Evolutionary conservation across 176 grass and related monocot genomes (phyloP), one percentile per base, ranked within the genome.

Genomic region (bread wheat (Triticum aestivum)): DNA sequence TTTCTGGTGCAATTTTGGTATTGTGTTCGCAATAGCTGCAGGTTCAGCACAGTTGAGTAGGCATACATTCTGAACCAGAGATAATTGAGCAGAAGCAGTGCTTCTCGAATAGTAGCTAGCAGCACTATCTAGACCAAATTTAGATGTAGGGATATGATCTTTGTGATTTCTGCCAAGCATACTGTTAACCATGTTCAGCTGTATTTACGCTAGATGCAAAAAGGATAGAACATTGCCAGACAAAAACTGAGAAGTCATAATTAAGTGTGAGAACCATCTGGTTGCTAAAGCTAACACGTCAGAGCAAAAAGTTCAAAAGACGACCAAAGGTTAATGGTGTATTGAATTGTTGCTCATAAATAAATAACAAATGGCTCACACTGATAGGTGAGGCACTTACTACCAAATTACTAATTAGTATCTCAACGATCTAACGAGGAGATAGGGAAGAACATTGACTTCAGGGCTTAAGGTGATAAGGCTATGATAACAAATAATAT

Each of bases 1-100:
- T 76, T 91, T 87, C 81, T 84, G 61, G 61, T 84, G 81, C 62
- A 87, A 63, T 30, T 69, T 35, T 6, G 85, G 81, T 62, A 87
- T 80, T 39, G 69, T 82, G 9, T 91, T 87, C 15, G 11, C 61
- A 32, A 91, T 47, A 62, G 65, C 89, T 91, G 76, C 75, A 89
- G 61, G 69, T 81, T 59, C 20, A 75, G 45, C 24, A 47, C 24
- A 62, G 58, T 73, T 84, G 68, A 75, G 47, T 45, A 49, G 9
- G 85, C 42, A 83, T 78, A 35, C 17, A 24, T 34, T 86, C n/a
- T 18, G 41, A 88, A 73, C 54, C 8, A 78, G 56, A 32, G 8
- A 14, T 20, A 66, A 56, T 34, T 34, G 64, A 41, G 9, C 21
- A 27, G 11, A 83, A 61, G 18, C 33, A 33, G 18, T 41, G 35